Evolutionary conservation across 192 early-diverging fungal genomes (phyloP), one percentile per base, ranked within the genome.

Genomic region (Paraglomus brasilianum): DNA sequence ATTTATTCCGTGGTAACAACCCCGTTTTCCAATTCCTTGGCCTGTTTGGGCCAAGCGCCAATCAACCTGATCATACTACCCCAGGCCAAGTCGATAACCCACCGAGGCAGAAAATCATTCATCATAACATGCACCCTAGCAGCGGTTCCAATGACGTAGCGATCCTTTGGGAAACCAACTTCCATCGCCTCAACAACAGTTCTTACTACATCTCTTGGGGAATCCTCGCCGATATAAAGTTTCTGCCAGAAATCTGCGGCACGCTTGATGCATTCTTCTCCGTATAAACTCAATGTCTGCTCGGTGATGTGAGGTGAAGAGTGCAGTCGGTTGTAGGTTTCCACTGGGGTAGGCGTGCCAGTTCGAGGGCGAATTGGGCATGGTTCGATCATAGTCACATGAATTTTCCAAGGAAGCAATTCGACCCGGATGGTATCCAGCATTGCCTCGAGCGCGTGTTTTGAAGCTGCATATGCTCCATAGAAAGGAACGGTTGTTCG

Each of bases 371-470:
- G 56, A 15, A 69, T 45, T 46, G 67, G 55, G 30, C 19, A 52
- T 13, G 78, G 73, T 51, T 80, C 78, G 6, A 80, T 44, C 75
- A 80, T 77, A 0, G 70, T 68, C 19, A 80, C 72, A 56, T 80
- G 75, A 55, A 80, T 80, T 61, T 80, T 76, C 75, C 75, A 80
- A 21, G 78, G 78, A 40, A 76, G 72, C 19, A 80, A 71, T 49
- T 80, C 78, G 4, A 80, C 73, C 15, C 78, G 75, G 8, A 80
- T 57, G 0, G 78, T 80, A 43, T 80, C 78, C 21, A 80, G 47
- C 72, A 80, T 77, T 0, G 78, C 76, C 42, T 80, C 78, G 14
- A 76, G 72, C n/a, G 78, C 78, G 36, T 80, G 78, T 57, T 80
- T 80, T 1, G 78, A 80, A 9, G 78, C 78, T 24, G 70, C 75